Conservation (phyloP, 352 stramenopile species). For the Plasmopara halstedii region DNA sequence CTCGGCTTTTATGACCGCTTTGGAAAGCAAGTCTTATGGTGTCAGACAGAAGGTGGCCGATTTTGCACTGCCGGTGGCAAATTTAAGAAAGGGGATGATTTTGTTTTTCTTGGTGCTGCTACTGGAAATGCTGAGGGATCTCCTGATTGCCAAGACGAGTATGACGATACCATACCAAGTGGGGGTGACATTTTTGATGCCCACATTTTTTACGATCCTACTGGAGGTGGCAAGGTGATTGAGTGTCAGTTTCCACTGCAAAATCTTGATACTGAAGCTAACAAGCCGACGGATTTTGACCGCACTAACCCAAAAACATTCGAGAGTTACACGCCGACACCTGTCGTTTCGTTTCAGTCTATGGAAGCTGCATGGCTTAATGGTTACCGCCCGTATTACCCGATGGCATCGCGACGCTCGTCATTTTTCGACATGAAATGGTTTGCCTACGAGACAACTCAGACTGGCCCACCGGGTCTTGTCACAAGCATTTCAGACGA, state of each 20-base stretch:
- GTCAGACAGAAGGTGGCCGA: slow-evolving; percentile 45
- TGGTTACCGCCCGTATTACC: slow-evolving; percentile 85
- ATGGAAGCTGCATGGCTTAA: slow-evolving; percentile 46
- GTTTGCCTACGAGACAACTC: slow-evolving; percentile 58
- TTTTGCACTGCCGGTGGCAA: slow-evolving; percentile 67
- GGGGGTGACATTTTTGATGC: slow-evolving; percentile 61
- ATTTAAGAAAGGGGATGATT: slow-evolving; percentile 31
- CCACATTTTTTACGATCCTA: slow-evolving; percentile 75
- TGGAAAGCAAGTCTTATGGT: slow-evolving; percentile 84
- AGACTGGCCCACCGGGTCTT: slow-evolving; percentile 37
- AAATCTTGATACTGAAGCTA: slow-evolving; percentile 46
- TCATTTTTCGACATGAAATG: slow-evolving; percentile 87
- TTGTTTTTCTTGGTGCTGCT: slow-evolving; percentile 30
- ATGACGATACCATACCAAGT: slow-evolving; percentile 40
- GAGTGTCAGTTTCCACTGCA: slow-evolving; percentile 79
- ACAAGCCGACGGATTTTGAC: slow-evolving; percentile 35
- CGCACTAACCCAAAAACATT: slow-evolving; percentile 44
- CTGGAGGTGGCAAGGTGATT: slow-evolving; percentile 50
- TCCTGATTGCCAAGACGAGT: slow-evolving; percentile 31
- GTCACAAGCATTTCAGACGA: slow-evolving; percentile 41
- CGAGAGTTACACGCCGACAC: slow-evolving; percentile 27
- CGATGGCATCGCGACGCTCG: slow-evolving; percentile 67
- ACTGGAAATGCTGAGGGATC: slow-evolving; percentile 14
- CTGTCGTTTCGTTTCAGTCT: slow-evolving; percentile 53
- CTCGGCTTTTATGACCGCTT: slow-evolving; percentile 77